A percentile compares a stretch with the other conserved stretches of the same genome.
Conservation (phyloP, 345 rosid species). For the Aegle marmelos region DNA sequence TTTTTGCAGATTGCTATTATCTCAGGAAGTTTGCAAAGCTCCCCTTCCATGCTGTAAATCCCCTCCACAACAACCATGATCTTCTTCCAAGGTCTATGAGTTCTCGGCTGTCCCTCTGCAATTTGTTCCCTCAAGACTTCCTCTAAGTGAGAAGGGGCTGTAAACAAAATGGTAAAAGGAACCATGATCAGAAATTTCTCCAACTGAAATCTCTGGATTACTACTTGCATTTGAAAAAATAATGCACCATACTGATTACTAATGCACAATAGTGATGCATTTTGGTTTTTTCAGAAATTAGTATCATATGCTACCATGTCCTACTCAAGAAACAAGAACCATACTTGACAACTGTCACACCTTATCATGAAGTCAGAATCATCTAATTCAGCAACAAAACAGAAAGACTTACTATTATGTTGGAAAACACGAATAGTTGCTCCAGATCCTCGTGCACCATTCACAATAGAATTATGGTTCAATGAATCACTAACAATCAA, state of each 20-base stretch:
- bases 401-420: slow-evolving; percentile 68
- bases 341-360: neutral
- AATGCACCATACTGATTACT: slow-evolving; percentile 2
- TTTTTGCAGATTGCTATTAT: slow-evolving; percentile 85
- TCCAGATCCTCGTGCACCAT: slow-evolving; percentile 97
- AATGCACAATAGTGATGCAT: neutral
- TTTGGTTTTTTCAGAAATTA: neutral
- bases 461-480: slow-evolving; percentile 94
- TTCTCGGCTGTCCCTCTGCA: slow-evolving; percentile 87
- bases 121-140: slow-evolving; percentile 88
- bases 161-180: slow-evolving; percentile 15
- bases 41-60: slow-evolving; percentile 97
- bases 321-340: neutral
- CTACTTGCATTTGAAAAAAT: neutral
- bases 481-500: slow-evolving; percentile 90
- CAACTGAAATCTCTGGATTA: neutral
- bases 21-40: slow-evolving; percentile 88
- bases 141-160: slow-evolving; percentile 95
- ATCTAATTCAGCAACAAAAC: neutral
- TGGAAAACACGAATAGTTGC: slow-evolving; percentile 92
- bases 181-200: slow-evolving; percentile 4
- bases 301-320: neutral
- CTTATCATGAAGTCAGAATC: neutral
- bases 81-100: slow-evolving; percentile 96
- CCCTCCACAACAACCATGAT: slow-evolving; percentile 86